phyloP scores from a whole-genome alignment of 495 filamentous ascomycete genomes.

The Penicillium flavigenum region DNA sequence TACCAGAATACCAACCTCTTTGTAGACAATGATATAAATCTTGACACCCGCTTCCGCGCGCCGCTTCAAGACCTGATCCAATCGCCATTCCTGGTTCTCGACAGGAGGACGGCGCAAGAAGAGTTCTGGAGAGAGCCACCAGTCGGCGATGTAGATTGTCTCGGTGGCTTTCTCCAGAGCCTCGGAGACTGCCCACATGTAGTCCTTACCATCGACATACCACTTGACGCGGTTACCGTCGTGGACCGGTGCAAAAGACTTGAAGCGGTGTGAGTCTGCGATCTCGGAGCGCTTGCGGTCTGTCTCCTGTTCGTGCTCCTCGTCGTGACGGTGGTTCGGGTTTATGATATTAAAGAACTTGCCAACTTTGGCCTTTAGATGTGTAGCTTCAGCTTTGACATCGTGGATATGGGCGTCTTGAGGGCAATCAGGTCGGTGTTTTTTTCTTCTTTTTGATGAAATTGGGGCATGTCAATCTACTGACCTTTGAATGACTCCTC shows the following conservation, averaged over 20 bases:
- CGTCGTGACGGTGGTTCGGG: slow-evolving; percentile 90
- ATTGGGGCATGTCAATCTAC: not conserved
- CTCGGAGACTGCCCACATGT: slow-evolving; percentile 87
- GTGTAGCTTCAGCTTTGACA: slow-evolving; percentile 46
- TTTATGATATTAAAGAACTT: slow-evolving; percentile 77
- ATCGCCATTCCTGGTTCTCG: slow-evolving; percentile 78
- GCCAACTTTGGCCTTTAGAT: slow-evolving; percentile 63
- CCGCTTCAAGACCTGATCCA: slow-evolving; percentile 84
- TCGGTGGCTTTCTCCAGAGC: slow-evolving; percentile 86
- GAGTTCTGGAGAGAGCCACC: slow-evolving; percentile 94
- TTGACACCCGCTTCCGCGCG: slow-evolving; percentile 89
- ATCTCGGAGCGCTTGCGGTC: slow-evolving; percentile 76
- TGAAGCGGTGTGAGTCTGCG: slow-evolving; percentile 74
- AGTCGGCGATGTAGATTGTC: slow-evolving; percentile 92
- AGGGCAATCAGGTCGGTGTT: slow-evolving; percentile 16
- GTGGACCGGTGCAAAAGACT: slow-evolving; percentile 80
- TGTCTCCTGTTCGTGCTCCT: slow-evolving; percentile 81
- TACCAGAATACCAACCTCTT: slow-evolving; percentile 54
- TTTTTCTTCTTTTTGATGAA: not conserved
- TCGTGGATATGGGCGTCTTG: slow-evolving; percentile 46
- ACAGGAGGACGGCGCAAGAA: slow-evolving; percentile 84
- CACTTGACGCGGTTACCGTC: slow-evolving; percentile 90
- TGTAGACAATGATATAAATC: slow-evolving; percentile 92
- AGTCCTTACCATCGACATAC: slow-evolving; percentile 94
- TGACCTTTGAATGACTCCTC: slow-evolving; percentile 38